phyloP scores from a whole-genome alignment of 371 early-diverging fungal species.

The Gilbertella persicaria region DNA sequence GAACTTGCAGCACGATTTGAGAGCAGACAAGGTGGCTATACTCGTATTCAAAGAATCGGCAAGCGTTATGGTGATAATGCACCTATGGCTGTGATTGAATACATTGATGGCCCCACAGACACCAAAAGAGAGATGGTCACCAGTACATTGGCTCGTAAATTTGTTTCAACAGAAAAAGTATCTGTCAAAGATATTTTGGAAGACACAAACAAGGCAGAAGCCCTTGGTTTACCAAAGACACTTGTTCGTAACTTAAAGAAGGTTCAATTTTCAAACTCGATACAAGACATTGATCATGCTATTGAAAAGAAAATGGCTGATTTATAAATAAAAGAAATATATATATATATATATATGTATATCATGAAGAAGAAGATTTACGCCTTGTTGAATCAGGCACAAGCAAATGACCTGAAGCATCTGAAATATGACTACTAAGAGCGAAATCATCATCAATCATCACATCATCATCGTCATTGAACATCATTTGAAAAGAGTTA shows the following conservation, averaged over 20 bases:
- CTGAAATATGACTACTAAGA: conserved; percentile 18
- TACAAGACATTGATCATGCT: conserved; percentile 28
- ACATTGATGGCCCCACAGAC: conserved; percentile 66
- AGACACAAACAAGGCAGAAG: conserved; percentile 16
- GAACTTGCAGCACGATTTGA: conserved; percentile 85
- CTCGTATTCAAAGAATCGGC: conserved; percentile 84
- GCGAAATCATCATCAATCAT: conserved; percentile 9
- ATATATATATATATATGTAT: not conserved
- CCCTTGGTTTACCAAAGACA: conserved; percentile 31
- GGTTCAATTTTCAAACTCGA: conserved; percentile 38
- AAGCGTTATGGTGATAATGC: conserved; percentile 86
- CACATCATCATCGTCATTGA: conserved; percentile 5
- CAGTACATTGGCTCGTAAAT: conserved; percentile 47
- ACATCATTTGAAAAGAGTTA: conserved; percentile 18
- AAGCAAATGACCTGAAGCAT: conserved; percentile 38
- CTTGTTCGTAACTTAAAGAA: conserved; percentile 48
- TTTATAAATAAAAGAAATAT: conserved; percentile 11
- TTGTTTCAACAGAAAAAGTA: conserved; percentile 16
- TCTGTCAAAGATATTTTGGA: conserved; percentile 34
- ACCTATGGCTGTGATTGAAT: conserved; percentile 91
- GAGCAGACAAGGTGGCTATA: conserved; percentile 86
- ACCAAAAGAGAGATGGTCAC: conserved; percentile 54
- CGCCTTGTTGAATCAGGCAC: conserved; percentile 26
- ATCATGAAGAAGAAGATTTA: conserved; percentile 6
- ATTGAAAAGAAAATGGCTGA: conserved; percentile 32